phyloP scores from a whole-genome alignment of 257 asterid species.

The Plectranthus barbatus region DNA sequence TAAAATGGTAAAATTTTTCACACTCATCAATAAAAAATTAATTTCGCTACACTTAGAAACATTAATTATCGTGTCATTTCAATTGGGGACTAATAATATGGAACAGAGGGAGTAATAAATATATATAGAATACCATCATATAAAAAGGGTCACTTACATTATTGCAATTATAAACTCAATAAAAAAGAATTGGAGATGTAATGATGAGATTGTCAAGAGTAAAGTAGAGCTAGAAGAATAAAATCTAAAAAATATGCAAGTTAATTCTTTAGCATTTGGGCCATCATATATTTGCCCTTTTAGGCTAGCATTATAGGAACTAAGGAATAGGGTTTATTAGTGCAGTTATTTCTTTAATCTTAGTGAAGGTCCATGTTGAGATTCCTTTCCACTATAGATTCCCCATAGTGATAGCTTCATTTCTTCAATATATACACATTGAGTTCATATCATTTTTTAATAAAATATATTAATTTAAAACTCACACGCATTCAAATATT shows the following conservation, averaged over 20 bases:
- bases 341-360: slow-evolving; percentile 1
- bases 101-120: too few species aligned
- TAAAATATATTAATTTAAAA: too few species aligned
- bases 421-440: background rate
- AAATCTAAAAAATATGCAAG: background rate
- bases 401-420: background rate
- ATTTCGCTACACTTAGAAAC: too few species aligned
- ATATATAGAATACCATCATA: background rate
- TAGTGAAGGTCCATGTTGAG: slow-evolving; percentile 25
- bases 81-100: too few species aligned
- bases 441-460: background rate
- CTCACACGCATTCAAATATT: too few species aligned
- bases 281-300: slow-evolving; percentile 12
- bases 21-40: too few species aligned
- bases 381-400: slow-evolving; percentile 26
- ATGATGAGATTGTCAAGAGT: slow-evolving; percentile 15
- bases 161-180: background rate
- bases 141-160: background rate
- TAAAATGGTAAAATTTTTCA: too few species aligned
- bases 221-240: slow-evolving; percentile 15
- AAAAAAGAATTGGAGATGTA: background rate
- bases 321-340: slow-evolving; percentile 1
- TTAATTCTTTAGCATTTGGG: slow-evolving; percentile 10
- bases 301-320: slow-evolving; percentile 12
- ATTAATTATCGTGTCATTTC: too few species aligned